Evolutionary conservation across 2,329 filamentous ascomycete species (phyloP).

Genomic region (Epichloe hybrida): DNA sequence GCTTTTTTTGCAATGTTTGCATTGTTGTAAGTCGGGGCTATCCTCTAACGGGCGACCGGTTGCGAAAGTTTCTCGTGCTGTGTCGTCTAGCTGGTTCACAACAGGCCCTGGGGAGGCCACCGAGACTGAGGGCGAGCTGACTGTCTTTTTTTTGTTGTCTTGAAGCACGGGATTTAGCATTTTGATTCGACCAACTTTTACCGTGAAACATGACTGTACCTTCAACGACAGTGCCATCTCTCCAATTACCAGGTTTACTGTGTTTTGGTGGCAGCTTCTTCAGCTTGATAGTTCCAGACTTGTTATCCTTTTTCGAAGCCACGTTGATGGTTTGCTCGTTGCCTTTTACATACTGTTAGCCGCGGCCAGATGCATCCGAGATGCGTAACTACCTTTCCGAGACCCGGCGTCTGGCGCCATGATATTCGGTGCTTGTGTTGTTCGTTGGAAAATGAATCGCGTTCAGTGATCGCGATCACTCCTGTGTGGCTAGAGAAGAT

Average conservation of each 20-base stretch:
- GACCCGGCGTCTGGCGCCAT: conserved; percentile 12
- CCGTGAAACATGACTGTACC: conserved; percentile 27
- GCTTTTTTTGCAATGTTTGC: conserved; percentile 91
- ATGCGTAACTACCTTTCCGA: conserved; percentile 16
- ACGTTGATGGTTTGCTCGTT: conserved; percentile 47
- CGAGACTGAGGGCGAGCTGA: conserved; percentile 27
- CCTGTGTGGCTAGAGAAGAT: background rate
- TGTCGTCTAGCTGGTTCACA: conserved; percentile 60
- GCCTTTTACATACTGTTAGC: conserved; percentile 1
- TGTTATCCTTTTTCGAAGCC: conserved; percentile 40
- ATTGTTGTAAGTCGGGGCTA: conserved; percentile 63
- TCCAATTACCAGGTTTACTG: conserved; percentile 57
- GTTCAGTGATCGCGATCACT: background rate
- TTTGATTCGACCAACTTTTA: background rate
- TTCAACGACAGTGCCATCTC: conserved; percentile 49
- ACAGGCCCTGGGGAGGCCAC: conserved; percentile 39
- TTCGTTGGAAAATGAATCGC: background rate
- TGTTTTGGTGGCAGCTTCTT: conserved; percentile 51
- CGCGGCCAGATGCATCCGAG: background rate
- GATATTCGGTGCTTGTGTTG: background rate
- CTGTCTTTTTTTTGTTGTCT: conserved; percentile 43
- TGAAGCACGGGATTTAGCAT: background rate
- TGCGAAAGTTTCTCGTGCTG: conserved; percentile 63
- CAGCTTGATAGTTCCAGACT: conserved; percentile 43
- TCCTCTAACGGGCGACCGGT: conserved; percentile 75